A percentile compares a stretch with the other conserved stretches of the same genome.
These are phyloP conservation scores for Brassica carinata DNA, from an alignment of 345 rosid genomes.

Conservation along the genomic window DNA sequence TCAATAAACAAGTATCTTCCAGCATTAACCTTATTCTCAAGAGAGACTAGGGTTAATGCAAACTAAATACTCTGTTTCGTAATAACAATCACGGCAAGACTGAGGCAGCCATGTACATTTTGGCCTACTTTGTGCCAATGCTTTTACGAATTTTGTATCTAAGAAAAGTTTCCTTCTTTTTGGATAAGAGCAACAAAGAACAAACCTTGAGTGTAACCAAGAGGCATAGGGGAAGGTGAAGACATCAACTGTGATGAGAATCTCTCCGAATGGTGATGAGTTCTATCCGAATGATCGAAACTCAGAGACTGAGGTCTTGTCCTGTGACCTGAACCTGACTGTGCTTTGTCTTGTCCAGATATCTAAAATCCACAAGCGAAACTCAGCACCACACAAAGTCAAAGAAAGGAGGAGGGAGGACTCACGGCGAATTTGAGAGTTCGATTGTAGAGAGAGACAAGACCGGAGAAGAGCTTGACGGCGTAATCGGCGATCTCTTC, in stretches of 20 bases:
- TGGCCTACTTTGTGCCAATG: no score
- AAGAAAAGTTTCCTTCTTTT: neutral
- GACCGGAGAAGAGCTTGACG: slow-evolving; percentile 87
- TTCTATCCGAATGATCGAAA: slow-evolving; percentile 27
- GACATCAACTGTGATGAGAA: slow-evolving; percentile 40
- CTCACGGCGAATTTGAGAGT: slow-evolving; percentile 77
- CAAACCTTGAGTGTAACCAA: slow-evolving; percentile 45
- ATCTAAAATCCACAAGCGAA: slow-evolving; percentile 44
- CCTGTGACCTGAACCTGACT: slow-evolving; percentile 45
- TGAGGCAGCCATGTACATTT: no score
- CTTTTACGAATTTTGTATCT: neutral
- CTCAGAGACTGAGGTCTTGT: slow-evolving; percentile 45
- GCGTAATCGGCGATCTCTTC: slow-evolving; percentile 92
- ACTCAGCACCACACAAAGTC: neutral
- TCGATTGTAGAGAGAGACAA: slow-evolving; percentile 76
- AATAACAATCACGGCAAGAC: neutral
- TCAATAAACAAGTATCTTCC: no score
- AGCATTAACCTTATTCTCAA: no score
- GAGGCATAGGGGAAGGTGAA: slow-evolving; percentile 38
- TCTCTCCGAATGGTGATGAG: slow-evolving; percentile 44
- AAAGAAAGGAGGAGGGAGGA: neutral
- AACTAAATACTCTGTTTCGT: neutral
- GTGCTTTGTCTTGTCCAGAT: slow-evolving; percentile 79
- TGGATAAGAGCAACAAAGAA: neutral
- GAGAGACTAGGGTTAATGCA: neutral